Percentiles rank a stretch among this genome's conserved stretches.
Conservation (phyloP, 2,329 filamentous ascomycete species). For the Monosporascus sp. region DNA sequence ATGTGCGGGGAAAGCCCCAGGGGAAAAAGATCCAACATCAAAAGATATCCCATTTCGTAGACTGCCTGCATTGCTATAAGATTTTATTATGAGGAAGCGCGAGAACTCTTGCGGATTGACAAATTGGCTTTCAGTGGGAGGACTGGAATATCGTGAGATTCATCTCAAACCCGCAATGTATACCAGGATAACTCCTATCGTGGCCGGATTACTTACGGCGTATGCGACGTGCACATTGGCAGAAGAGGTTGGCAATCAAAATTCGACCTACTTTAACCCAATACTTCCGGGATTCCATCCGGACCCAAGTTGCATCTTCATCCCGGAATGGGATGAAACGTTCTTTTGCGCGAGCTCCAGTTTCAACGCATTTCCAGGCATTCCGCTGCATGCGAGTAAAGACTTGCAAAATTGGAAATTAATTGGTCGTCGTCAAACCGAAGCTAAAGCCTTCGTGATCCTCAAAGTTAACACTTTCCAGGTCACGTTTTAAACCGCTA, state of each 20-base stretch:
- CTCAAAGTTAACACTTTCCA: constrained; percentile 2
- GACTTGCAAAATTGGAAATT: constrained; percentile 37
- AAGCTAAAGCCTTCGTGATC: neutral
- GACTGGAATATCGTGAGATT: too few species aligned
- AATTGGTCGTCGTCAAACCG: constrained; percentile 12
- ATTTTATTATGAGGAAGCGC: too few species aligned
- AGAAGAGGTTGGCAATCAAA: constrained; percentile 2
- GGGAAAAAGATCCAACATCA: too few species aligned
- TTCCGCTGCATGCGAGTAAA: constrained; percentile 38
- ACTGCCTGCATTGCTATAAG: too few species aligned
- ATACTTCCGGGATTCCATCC: constrained; percentile 41
- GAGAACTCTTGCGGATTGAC: too few species aligned
- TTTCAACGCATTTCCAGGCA: constrained; percentile 40
- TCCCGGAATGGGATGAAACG: constrained; percentile 31
- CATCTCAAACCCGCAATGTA: neutral
- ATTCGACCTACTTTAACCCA: constrained; percentile 33
- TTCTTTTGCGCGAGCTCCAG: constrained; percentile 40
- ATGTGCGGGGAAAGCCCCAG: too few species aligned
- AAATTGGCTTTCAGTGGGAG: too few species aligned
- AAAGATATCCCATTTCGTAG: too few species aligned
- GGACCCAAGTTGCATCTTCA: constrained; percentile 38
- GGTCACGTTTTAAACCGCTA: constrained; percentile 22
- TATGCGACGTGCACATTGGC: constrained; percentile 3
- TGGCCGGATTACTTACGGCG: constrained; percentile 2
- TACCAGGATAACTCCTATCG: neutral